Base-by-base conservation (phyloP, 2,329 filamentous ascomycete species). In the Sporothrix mexicana region DNA sequence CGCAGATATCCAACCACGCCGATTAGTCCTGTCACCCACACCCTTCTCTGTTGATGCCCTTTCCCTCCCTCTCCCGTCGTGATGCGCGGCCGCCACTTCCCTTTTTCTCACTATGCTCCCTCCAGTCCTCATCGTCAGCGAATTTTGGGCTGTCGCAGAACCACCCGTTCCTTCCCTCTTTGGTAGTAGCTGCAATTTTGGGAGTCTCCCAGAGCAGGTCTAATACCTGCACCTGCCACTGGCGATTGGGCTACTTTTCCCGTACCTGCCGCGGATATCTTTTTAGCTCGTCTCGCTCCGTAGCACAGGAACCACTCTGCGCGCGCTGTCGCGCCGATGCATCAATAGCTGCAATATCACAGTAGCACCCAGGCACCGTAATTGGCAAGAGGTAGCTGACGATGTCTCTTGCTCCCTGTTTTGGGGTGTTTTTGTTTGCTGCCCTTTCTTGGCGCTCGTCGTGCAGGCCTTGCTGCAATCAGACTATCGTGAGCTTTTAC, bases 401-500 rank as follows among this genome's bases (percentile, higher is more conserved):
- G 30, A 36, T 55, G 51, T 43, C 13, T 43, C 36, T 64, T 53
- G 45, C 45, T 13, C n/a, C 67, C n/a, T 49, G 20, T n/a, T 47
- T 55, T 36, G 30, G 30, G 51, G 51, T 55, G 51, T 55, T 51
- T 53, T 49, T 23, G 15, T 59, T 43, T 62, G 8, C 49, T 57
- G 70, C 61, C 41, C 47, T 55, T 23, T 64, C 69, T 62, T 71
- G 69, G 59, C 59, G 36, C 53, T 41, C 36, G 47, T 13, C 45
- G 64, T 41, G 17, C 36, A 47, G 36, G 62, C 20, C 47, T 20
- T 30, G 25, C 30, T 30, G 61, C 23, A 69, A 66, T 49, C 45
- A 41, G 23, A 73, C 69, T 57, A 61, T 71, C 53, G 69, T 69
- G 62, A 73, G 55, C 72, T 61, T 36, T 73, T 64, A 43, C 69